A percentile compares a stretch with the other conserved stretches of the same genome.
These are phyloP conservation scores for Botrytis fabae DNA, from an alignment of 2,329 filamentous ascomycete species.

Conservation along the genomic window DNA sequence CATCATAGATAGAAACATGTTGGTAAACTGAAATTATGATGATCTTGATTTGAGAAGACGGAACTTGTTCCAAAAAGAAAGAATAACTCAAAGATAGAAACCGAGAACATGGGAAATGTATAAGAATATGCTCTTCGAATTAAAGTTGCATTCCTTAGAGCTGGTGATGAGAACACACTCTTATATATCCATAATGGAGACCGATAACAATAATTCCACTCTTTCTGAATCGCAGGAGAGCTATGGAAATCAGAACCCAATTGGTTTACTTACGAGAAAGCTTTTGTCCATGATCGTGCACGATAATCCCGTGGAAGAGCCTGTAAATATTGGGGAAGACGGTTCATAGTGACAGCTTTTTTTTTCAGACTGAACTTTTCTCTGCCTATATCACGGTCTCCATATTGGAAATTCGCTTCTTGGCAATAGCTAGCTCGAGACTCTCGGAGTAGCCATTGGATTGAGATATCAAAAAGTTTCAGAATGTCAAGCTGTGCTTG, in stretches of 20 bases:
- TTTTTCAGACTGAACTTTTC: background rate
- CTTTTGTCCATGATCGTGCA: background rate
- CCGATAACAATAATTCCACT: too few species aligned
- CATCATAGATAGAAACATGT: background rate
- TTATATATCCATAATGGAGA: background rate
- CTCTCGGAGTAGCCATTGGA: background rate
- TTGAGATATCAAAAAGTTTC: background rate
- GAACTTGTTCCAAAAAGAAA: background rate
- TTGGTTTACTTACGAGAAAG: background rate
- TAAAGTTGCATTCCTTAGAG: background rate
- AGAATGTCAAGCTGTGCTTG: background rate
- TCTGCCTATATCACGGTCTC: background rate
- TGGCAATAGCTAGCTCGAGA: background rate
- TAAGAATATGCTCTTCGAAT: background rate
- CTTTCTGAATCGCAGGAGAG: background rate
- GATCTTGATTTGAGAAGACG: background rate
- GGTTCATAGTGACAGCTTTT: background rate
- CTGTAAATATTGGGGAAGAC: background rate
- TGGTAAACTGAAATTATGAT: background rate
- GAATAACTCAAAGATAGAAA: too few species aligned
- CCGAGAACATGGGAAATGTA: background rate
- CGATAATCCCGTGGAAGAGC: background rate
- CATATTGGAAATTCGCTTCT: background rate
- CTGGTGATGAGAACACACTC: background rate
- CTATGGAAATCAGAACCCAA: background rate